Evolutionary conservation across 1,139 yeast genomes (phyloP).

Genomic region (Cylindricascospora bacillispora): DNA sequence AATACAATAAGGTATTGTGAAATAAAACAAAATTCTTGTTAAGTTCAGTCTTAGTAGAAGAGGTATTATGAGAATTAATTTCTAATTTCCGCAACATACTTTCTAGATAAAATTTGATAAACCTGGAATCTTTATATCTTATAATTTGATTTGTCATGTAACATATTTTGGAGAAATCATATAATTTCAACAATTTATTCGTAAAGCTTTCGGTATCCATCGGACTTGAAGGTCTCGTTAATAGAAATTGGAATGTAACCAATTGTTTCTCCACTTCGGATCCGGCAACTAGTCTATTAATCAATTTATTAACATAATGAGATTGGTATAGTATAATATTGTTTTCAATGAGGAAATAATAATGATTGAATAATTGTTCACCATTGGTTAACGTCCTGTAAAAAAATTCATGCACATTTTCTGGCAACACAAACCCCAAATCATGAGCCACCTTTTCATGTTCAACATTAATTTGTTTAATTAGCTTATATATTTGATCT

Average conservation of each 20-base stretch:
- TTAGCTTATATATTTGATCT: too few species aligned
- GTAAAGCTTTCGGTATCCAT: too few species aligned
- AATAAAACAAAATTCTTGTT: constrained; percentile 8
- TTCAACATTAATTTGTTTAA: too few species aligned
- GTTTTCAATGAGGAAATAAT: constrained; percentile 16
- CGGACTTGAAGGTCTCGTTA: too few species aligned
- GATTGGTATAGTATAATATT: constrained; percentile 13
- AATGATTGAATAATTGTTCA: too few species aligned
- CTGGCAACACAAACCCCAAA: constrained; percentile 13
- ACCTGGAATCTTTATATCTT: constrained; percentile 10
- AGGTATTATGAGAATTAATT: constrained; percentile 1
- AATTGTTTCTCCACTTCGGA: constrained; percentile 19
- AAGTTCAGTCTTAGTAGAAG: neutral
- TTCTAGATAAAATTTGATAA: constrained; percentile 13
- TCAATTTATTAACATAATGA: constrained; percentile 7
- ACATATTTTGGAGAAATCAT: constrained; percentile 14
- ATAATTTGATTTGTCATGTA: constrained; percentile 10
- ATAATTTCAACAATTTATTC: constrained; percentile 9
- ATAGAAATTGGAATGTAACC: constrained; percentile 19
- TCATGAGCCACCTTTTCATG: constrained; percentile 4
- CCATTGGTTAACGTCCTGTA: too few species aligned
- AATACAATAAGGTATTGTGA: constrained; percentile 11
- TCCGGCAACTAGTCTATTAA: constrained; percentile 14
- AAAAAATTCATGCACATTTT: constrained; percentile 19
- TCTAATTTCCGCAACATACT: constrained; percentile 15